Base-by-base conservation (phyloP, 805 yeast species). In the Ogataea neopini region DNA sequence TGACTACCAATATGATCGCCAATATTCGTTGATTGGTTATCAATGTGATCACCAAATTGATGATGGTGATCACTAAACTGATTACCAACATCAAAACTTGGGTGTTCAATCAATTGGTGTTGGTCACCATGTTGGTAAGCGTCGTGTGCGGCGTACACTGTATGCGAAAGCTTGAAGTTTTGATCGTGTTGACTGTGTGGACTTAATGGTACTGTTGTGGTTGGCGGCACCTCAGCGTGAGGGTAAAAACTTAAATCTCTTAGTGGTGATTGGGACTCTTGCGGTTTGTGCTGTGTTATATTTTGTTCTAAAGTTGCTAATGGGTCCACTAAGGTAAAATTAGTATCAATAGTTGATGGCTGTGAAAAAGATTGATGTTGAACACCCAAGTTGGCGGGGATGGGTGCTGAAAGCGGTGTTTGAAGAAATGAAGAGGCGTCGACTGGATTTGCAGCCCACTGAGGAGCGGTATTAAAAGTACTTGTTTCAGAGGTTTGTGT, bases 221-320 rank as follows among this genome's bases (percentile, higher is more conserved):
- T 14, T 10, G 29, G 25, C 25, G 25, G 25, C 5, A 8, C 18
- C 18, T 36, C 40, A 20, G 26, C 3, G 10, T 36, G 40, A 4
- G 40, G 14, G 33, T 26, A 39, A 15, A 17, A 39, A 23, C 25
- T 18, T 7, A 39, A 25, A 3, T 26, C 42, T 26, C 42, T 26
- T 10, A 39, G n/a, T 18, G 42, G 42, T 2, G 42, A 39, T 2
- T 39, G 42, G 18, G 30, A 15, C 11, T 39, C 33, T 8, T 28
- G 32, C 10, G 33, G 17, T 4, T 34, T 23, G 11, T 28, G 34
- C 18, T 22, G 17, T 13, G 42, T 19, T 17, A n/a, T 23, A 18
- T 38, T 29, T 26, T 30, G 14, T 6, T 39, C 42, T 7, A 39
- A 15, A 15, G 33, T 6, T n/a, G 25, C 33, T 25, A 39, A 17